Percentiles rank a stretch among this genome's conserved stretches.
phyloP scores from a whole-genome alignment of 495 filamentous ascomycete genomes.

The Xylaria grammica region DNA sequence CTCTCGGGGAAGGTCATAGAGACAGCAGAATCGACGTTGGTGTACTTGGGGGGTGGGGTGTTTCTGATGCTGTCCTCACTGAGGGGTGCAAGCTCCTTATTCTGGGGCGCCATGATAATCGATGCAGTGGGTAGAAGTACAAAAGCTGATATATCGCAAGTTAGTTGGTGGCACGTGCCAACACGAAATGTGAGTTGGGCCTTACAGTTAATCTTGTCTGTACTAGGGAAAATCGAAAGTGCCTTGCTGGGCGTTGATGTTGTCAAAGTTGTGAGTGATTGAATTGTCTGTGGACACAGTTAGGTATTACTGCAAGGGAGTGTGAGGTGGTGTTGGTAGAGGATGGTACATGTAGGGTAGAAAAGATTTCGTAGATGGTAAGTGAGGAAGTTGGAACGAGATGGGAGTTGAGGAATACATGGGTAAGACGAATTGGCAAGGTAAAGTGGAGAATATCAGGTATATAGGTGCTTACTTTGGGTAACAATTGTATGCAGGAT shows the following conservation, averaged over 20 bases:
- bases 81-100: background rate
- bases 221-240: background rate
- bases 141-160: background rate
- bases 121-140: background rate
- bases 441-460: background rate
- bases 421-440: background rate
- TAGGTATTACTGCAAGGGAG: background rate
- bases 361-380: background rate
- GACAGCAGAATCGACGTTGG: constrained; percentile 7
- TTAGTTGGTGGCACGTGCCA: background rate
- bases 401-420: background rate
- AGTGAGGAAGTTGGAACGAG: background rate
- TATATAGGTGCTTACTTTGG: background rate
- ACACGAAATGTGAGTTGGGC: background rate
- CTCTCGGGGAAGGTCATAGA: constrained; percentile 14
- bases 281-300: background rate
- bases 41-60: background rate
- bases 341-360: background rate
- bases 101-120: background rate
- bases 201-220: background rate
- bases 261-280: background rate
- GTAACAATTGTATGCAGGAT: background rate
- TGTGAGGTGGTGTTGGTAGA: background rate
- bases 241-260: background rate
- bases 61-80: no score